These are phyloP conservation scores for Borovskyia barvae DNA, from an alignment of 208 protist species.

Conservation along the genomic window DNA sequence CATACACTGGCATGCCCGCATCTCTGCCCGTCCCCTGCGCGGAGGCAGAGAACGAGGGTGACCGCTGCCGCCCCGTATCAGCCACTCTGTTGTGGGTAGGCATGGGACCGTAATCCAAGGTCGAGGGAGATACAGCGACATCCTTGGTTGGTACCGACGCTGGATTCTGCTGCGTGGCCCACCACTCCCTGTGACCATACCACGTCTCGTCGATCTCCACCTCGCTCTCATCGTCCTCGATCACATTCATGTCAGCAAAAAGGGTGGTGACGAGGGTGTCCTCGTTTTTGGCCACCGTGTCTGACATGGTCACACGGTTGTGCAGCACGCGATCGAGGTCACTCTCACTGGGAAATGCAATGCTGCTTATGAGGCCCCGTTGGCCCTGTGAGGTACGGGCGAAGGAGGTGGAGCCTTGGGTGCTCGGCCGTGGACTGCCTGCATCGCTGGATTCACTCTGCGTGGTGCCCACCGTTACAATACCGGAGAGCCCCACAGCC, in stretches of 20 bases:
- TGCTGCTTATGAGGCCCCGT: background rate
- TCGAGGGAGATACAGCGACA: too few species aligned
- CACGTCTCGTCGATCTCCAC: conserved; percentile 23
- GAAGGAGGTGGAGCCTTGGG: background rate
- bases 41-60: too few species aligned
- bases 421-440: conserved; percentile 16
- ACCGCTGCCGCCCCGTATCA: too few species aligned
- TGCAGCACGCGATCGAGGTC: conserved; percentile 43
- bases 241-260: conserved; percentile 31
- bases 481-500: background rate
- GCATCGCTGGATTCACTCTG: conserved; percentile 7
- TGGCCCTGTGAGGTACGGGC: background rate
- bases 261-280: conserved; percentile 39
- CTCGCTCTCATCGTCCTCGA: conserved; percentile 36
- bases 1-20: conserved; percentile 10
- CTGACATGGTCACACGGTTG: conserved; percentile 51
- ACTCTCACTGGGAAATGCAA: conserved; percentile 9
- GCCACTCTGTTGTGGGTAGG: too few species aligned
- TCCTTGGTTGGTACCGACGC: too few species aligned
- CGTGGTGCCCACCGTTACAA: background rate
- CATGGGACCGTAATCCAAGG: too few species aligned
- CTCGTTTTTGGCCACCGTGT: conserved; percentile 42
- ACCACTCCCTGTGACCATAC: too few species aligned
- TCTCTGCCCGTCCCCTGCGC: conserved; percentile 7
- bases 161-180: too few species aligned